Conservation (phyloP, 2,329 filamentous ascomycete genomes). For the Ustilaginoidea virens region DNA sequence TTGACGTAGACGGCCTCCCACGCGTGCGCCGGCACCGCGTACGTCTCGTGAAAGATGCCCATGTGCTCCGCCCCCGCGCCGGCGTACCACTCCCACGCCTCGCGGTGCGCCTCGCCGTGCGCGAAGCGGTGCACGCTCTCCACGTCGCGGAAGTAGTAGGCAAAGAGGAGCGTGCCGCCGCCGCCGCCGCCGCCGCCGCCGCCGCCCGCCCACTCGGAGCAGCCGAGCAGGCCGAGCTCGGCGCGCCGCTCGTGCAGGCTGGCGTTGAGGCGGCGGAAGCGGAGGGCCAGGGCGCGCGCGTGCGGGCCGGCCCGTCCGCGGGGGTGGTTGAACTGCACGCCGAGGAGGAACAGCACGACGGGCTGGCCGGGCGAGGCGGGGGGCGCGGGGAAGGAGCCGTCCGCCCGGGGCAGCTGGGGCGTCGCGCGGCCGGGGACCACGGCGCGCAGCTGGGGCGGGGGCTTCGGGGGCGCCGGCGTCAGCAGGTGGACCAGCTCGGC, state of each 20-base stretch:
- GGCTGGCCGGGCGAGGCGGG: conserved; percentile 13
- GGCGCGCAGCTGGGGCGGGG: conserved; percentile 7
- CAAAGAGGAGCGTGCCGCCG: conserved; percentile 24
- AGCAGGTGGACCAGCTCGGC: conserved; percentile 14
- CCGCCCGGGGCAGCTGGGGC: conserved; percentile 15
- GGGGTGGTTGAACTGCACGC: conserved; percentile 30
- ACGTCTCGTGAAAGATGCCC: conserved; percentile 40
- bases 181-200: conserved; percentile 15
- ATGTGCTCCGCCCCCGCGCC: conserved; percentile 21
- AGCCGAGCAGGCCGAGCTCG: conserved; percentile 30
- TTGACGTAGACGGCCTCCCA: conserved; percentile 38
- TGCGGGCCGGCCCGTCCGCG: conserved; percentile 32
- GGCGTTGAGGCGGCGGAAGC: conserved; percentile 23
- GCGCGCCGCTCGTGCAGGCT: conserved; percentile 20
- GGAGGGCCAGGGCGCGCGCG: conserved; percentile 19
- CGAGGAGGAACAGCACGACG: conserved; percentile 29
- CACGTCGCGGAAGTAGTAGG: conserved; percentile 35
- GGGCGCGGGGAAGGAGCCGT: conserved; percentile 12
- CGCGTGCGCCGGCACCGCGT: conserved; percentile 23
- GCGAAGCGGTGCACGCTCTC: conserved; percentile 36
- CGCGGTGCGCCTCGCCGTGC: conserved; percentile 29
- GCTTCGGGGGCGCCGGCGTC: conserved; percentile 2
- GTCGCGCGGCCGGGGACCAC: conserved; percentile 18
- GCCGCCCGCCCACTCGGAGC: conserved; percentile 22
- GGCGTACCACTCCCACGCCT: conserved; percentile 34